phyloP scores from a whole-genome alignment of 2,329 filamentous ascomycete genomes.

The Aspergillus viridinutans region DNA sequence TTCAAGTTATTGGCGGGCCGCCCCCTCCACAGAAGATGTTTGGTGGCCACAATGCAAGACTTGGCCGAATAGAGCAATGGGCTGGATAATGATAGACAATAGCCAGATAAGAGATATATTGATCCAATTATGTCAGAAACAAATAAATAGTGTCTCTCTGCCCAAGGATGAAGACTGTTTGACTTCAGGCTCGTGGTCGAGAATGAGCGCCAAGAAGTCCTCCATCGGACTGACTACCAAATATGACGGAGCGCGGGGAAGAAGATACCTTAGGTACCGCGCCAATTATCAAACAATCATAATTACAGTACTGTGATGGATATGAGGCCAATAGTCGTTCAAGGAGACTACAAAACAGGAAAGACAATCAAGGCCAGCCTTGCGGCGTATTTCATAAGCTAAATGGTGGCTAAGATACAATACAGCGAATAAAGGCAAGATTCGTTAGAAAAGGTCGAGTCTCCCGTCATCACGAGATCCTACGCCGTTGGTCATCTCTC shows the following conservation, averaged over 20 bases:
- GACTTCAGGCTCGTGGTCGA: not conserved
- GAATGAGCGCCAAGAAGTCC: not conserved
- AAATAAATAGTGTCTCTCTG: not conserved
- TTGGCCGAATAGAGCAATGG: not conserved
- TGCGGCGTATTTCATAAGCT: slow-evolving; percentile 34
- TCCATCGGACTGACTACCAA: not conserved
- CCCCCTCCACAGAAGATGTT: not conserved
- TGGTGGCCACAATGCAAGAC: not conserved
- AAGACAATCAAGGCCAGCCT: slow-evolving; percentile 20
- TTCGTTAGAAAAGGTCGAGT: slow-evolving; percentile 28
- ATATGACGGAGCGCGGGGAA: not conserved
- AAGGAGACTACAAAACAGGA: not conserved
- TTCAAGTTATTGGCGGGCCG: not conserved
- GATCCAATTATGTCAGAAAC: not conserved
- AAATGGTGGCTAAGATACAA: slow-evolving; percentile 41
- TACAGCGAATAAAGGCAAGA: slow-evolving; percentile 34
- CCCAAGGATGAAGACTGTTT: not conserved
- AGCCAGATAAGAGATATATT: not conserved
- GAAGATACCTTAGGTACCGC: no score
- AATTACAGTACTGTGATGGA: not conserved
- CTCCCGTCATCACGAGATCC: slow-evolving; percentile 17
- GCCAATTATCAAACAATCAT: no score
- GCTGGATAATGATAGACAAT: not conserved
- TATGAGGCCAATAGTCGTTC: no score
- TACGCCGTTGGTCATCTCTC: slow-evolving; percentile 15